Base-by-base conservation (phyloP, 2,329 filamentous ascomycete species). In the Dactylonectria macrodidyma region DNA sequence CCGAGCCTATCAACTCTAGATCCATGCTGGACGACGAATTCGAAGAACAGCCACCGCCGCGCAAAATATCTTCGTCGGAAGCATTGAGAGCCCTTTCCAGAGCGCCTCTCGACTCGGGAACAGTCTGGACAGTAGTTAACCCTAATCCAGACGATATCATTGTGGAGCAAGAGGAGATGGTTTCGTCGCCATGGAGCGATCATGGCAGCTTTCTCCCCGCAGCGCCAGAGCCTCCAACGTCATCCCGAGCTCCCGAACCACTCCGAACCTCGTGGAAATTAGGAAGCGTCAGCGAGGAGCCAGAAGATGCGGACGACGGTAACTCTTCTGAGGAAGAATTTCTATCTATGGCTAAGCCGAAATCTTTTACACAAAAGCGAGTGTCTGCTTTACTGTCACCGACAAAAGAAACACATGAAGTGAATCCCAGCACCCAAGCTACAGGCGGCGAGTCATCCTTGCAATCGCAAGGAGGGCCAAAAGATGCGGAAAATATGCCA, bases 51-150 rank as follows among this genome's bases (percentile, higher is more conserved):
- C 77, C 81, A 47, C 81, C 82, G 30, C 86, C 87, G 2, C 87
- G 85, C 71, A 87, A 88, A 75, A 84, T 88, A 33, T 88, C 87
- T 4, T 88, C 87, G 11, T 87, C 87, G 1, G 87, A 89, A 69
- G 84, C 84, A 5, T 77, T 89, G 46, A 83, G 87, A 64, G 84
- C 85, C 3, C 76, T 89, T 55, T 87, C 87, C 16, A 81, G 87
- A 69, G 80, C 79, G 26, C 86, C 87, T 6, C 74, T 85, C n/a
- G 86, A 86, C 59, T 86, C 84, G 73, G 80, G 77, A 10, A 85
- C 84, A 5, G 81, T 85, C n/a, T 87, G 85, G 85, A 86, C 85
- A 5, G 81, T 86, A 24, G 84, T 87, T 7, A 84, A 81, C 61
- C 75, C 80, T 5, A 78, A 76, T 22, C 62, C 73, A 12, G 80